Evolutionary conservation across 2,329 filamentous ascomycete species (phyloP).

Genomic region (Aspergillus aculeatinus): DNA sequence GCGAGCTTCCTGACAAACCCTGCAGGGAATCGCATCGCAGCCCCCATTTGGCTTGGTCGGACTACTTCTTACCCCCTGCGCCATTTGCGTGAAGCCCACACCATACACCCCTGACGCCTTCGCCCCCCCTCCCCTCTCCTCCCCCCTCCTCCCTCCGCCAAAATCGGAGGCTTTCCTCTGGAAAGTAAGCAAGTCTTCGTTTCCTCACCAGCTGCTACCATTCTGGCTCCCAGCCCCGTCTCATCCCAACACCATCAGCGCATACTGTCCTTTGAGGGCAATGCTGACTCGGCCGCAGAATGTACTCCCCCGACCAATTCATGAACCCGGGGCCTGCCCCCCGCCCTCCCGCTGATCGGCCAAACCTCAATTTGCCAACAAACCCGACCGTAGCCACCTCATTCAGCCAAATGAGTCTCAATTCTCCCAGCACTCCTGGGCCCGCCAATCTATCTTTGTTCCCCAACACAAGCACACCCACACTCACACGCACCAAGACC

Average conservation of each 20-base stretch:
- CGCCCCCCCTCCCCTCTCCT: conserved; percentile 2
- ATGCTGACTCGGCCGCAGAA: conserved; percentile 27
- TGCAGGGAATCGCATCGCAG: not conserved
- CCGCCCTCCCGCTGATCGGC: conserved; percentile 79
- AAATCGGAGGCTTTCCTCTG: conserved; percentile 33
- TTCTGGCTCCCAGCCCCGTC: not conserved
- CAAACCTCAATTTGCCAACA: conserved; percentile 75
- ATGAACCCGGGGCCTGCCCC: conserved; percentile 97
- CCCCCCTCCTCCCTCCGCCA: conserved; percentile 9
- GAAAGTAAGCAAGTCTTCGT: conserved; percentile 30
- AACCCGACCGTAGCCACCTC: conserved; percentile 68
- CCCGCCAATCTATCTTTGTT: conserved; percentile 57
- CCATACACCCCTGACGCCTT: too few relatives aligned
- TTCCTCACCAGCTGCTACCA: not conserved
- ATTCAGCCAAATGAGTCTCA: conserved; percentile 65
- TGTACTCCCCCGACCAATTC: conserved; percentile 68
- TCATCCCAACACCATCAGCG: not conserved
- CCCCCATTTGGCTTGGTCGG: conserved; percentile 4
- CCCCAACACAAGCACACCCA: conserved; percentile 70
- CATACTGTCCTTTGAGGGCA: not conserved
- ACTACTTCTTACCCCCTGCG: conserved; percentile 1
- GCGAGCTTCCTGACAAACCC: not conserved
- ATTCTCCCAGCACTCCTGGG: conserved; percentile 60
- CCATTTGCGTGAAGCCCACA: not conserved
- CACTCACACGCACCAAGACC: conserved; percentile 61